phyloP scores from a whole-genome alignment of 805 yeast genomes.

The Candida coquimbonensis region DNA sequence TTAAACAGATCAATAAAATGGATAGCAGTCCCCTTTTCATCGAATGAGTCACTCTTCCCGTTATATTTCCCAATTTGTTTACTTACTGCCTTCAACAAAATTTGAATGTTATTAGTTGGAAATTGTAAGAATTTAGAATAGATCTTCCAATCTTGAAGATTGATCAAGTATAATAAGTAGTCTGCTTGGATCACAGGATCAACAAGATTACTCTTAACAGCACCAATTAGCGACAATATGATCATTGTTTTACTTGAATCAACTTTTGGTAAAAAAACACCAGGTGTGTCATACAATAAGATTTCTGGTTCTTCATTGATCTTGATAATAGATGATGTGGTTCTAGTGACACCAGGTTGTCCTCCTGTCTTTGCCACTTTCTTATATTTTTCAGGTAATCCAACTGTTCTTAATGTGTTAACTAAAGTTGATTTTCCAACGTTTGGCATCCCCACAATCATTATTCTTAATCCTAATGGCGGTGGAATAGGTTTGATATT shows the following conservation, averaged over 20 bases:
- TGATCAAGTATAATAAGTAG: slow-evolving; percentile 67
- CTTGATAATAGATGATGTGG: slow-evolving; percentile 68
- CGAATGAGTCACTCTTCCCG: slow-evolving; percentile 30
- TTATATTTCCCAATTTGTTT: slow-evolving; percentile 28
- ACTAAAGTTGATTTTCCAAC: slow-evolving; percentile 93
- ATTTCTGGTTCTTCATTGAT: slow-evolving; percentile 56
- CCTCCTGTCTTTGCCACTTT: slow-evolving; percentile 84
- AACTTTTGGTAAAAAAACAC: slow-evolving; percentile 77
- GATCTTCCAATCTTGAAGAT: slow-evolving; percentile 39
- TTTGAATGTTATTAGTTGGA: slow-evolving; percentile 70
- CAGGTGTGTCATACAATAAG: slow-evolving; percentile 84
- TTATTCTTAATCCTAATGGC: slow-evolving; percentile 70
- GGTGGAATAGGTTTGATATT: slow-evolving; percentile 54
- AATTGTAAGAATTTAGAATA: slow-evolving; percentile 35
- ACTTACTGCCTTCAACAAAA: slow-evolving; percentile 45
- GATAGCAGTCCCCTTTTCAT: slow-evolving; percentile 55
- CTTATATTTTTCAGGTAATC: slow-evolving; percentile 28
- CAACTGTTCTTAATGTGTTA: slow-evolving; percentile 52
- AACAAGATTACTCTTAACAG: slow-evolving; percentile 58
- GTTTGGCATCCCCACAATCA: slow-evolving; percentile 93
- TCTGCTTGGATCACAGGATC: slow-evolving; percentile 88
- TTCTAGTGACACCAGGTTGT: slow-evolving; percentile 84
- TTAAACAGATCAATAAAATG: slow-evolving; percentile 58
- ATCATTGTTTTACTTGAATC: slow-evolving; percentile 64
- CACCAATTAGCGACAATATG: slow-evolving; percentile 64